Evolutionary conservation across 2,329 filamentous ascomycete genomes (phyloP).

Genomic region (Botrytis paeoniae): DNA sequence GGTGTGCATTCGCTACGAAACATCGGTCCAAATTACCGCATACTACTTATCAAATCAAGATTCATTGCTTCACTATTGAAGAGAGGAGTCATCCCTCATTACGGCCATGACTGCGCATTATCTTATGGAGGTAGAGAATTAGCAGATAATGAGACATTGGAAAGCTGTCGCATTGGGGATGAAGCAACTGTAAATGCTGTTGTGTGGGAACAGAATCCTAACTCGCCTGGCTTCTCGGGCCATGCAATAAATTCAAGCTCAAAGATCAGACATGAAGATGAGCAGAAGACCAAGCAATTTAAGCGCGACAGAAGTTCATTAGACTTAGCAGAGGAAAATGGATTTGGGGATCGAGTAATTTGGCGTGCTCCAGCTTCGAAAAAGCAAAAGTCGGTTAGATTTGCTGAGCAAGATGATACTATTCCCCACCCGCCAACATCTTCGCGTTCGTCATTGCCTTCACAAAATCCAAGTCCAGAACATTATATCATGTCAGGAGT

Average conservation of each 20-base stretch:
- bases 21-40: background rate
- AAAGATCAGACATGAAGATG: background rate
- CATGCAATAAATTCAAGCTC: background rate
- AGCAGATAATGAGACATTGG: background rate
- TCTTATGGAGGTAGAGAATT: conserved; percentile 7
- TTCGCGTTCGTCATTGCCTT: background rate
- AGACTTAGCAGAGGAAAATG: background rate
- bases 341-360: background rate
- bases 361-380: background rate
- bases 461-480: background rate
- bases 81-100: background rate
- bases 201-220: background rate
- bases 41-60: background rate
- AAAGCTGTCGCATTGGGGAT: background rate
- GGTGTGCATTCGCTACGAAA: background rate
- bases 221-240: background rate
- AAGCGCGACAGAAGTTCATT: background rate
- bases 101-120: background rate
- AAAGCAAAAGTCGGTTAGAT: background rate
- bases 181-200: conserved; percentile 9
- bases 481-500: background rate
- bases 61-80: background rate
- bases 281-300: background rate
- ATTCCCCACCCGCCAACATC: background rate
- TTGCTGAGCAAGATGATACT: background rate